Evolutionary conservation across 2,329 filamentous ascomycete genomes (phyloP).

Genomic region (Xylariales sp.): DNA sequence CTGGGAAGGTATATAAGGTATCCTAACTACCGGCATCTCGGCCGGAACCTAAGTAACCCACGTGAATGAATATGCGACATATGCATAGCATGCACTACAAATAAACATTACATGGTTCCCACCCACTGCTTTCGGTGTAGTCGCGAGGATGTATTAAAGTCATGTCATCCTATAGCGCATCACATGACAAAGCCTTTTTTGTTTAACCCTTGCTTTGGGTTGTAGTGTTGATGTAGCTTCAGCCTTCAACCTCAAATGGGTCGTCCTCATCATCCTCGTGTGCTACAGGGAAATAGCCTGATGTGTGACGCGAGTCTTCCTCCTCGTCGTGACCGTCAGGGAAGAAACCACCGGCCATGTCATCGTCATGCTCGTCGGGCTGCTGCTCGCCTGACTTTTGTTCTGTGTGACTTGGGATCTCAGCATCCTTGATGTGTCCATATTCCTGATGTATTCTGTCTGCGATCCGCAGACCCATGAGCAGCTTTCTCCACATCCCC

Average conservation of each 20-base stretch:
- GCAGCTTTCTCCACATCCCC: slow-evolving; percentile 77
- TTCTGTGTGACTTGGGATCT: slow-evolving; percentile 50
- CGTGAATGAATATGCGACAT: too few species aligned
- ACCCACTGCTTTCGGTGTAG: too few species aligned
- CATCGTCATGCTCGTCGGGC: slow-evolving; percentile 43
- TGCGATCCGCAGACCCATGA: slow-evolving; percentile 80
- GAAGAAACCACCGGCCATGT: slow-evolving; percentile 58
- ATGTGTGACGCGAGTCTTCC: slow-evolving; percentile 27
- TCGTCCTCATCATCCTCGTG: slow-evolving; percentile 34
- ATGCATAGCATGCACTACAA: too few species aligned
- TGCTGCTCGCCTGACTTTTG: slow-evolving; percentile 24
- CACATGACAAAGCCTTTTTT: background rate
- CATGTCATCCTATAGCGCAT: background rate
- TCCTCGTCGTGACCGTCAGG: slow-evolving; percentile 51
- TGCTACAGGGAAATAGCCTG: slow-evolving; percentile 43
- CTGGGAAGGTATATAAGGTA: too few species aligned
- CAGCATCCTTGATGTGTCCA: slow-evolving; percentile 53
- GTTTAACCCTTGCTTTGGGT: slow-evolving; percentile 7
- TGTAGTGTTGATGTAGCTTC: too few species aligned
- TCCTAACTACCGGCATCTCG: too few species aligned
- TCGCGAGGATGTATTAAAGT: too few species aligned
- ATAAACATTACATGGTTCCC: too few species aligned
- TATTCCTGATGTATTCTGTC: slow-evolving; percentile 75
- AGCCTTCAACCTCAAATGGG: slow-evolving; percentile 23
- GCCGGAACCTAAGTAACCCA: too few species aligned